Base-by-base conservation (phyloP, 441 rosid genomes). In the Capsella rubella region DNA sequence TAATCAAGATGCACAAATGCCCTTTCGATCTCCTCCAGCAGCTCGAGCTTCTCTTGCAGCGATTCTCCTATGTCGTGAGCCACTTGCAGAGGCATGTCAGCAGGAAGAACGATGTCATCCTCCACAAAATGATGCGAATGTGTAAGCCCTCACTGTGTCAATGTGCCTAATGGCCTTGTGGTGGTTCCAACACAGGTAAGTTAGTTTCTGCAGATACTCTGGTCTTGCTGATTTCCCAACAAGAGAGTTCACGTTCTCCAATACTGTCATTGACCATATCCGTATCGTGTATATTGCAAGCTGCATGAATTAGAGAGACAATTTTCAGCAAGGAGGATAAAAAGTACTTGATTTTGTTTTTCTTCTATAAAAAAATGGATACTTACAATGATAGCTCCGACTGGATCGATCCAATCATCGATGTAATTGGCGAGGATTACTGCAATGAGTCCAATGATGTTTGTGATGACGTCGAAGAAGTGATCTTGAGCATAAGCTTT, bases 401-500 rank as follows among this genome's bases (percentile, higher is more conserved):
- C 89, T 51, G 97, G 98, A 79, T 94, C 98, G 83, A 94, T 81
- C 98, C 98, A 94, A 28, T 70, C 84, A 45, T 86, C 87, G 5
- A 94, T 53, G 83, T 86, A 89, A 67, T 90, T 91, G 40, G 98
- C 98, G 34, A 94, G 95, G 34, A 94, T 85, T 53, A 84, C 91
- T 54, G 98, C 97, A 70, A 91, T 69, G 55, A 94, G 97, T 70
- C 98, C 98, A 35, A 94, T 90, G 74, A 89, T 61, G 73, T 94
- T 94, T 37, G 98, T 94, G 77, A 94, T 73, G 55, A 94, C 98
- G 71, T 94, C 98, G 50, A 94, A 94, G 80, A 94, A 91, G 76
- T 94, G 98, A 79, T 94, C 98, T 75, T 86, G 98, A 18, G 98
- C 98, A 79, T 90, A 94, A 47, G 98, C 97, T 80, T 87, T 94